These are phyloP conservation scores for Kodamaea ohmeri DNA, from an alignment of 1,139 yeast species.

Conservation along the genomic window DNA sequence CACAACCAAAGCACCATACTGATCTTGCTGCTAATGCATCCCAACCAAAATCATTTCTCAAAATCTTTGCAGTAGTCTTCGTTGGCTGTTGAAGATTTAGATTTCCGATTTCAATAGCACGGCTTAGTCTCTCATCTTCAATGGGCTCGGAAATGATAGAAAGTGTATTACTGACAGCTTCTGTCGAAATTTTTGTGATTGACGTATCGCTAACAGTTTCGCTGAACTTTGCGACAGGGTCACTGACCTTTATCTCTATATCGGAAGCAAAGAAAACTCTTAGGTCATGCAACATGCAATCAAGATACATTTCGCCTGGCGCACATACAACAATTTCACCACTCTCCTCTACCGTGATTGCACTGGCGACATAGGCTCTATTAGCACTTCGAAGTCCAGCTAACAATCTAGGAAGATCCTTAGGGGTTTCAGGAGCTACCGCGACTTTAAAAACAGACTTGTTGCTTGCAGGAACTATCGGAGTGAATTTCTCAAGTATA, in stretches of 20 bases:
- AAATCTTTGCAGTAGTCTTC: slow-evolving; percentile 48
- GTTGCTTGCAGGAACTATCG: slow-evolving; percentile 4
- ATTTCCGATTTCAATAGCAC: slow-evolving; percentile 56
- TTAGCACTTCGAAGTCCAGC: slow-evolving; percentile 64
- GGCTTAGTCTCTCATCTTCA: slow-evolving; percentile 45
- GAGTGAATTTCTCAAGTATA: neutral
- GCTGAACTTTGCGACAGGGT: slow-evolving; percentile 75
- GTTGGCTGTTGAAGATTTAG: slow-evolving; percentile 38
- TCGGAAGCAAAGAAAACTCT: slow-evolving; percentile 56
- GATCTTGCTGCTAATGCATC: slow-evolving; percentile 82
- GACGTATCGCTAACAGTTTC: slow-evolving; percentile 76
- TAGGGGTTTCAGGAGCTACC: slow-evolving; percentile 76
- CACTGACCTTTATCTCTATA: slow-evolving; percentile 77
- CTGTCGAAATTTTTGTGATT: slow-evolving; percentile 60
- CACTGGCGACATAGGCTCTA: slow-evolving; percentile 63
- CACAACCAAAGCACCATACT: slow-evolving; percentile 78
- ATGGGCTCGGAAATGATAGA: slow-evolving; percentile 82
- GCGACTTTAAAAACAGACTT: slow-evolving; percentile 73
- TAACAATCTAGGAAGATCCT: slow-evolving; percentile 71
- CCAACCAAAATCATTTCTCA: slow-evolving; percentile 67
- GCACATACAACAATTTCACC: slow-evolving; percentile 84
- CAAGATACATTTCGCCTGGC: slow-evolving; percentile 86
- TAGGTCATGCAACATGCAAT: slow-evolving; percentile 77
- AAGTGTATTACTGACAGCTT: slow-evolving; percentile 53
- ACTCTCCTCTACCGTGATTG: slow-evolving; percentile 75